These are phyloP conservation scores for Dothideomycetes sp. DNA, from an alignment of 2,329 filamentous ascomycete genomes.

Conservation along the genomic window DNA sequence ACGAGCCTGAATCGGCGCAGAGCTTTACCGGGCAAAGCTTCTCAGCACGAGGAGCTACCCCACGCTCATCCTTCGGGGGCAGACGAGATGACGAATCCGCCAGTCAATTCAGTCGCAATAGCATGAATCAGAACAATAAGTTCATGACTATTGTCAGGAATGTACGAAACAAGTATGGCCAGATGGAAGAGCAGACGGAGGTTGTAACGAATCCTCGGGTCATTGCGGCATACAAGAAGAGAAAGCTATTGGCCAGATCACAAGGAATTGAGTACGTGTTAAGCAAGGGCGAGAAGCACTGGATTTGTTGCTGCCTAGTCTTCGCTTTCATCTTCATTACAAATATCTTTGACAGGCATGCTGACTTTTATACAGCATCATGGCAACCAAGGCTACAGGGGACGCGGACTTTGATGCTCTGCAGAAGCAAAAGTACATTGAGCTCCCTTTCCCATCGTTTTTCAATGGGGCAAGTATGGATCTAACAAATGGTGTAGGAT, in stretches of 20 bases:
- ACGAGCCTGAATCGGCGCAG: conserved; percentile 34
- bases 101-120: conserved; percentile 41
- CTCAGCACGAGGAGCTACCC: conserved; percentile 44
- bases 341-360: too few relatives aligned
- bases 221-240: conserved; percentile 78
- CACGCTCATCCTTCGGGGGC: conserved; percentile 53
- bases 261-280: conserved; percentile 61
- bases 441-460: not conserved
- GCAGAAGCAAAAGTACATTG: conserved; percentile 48
- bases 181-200: conserved; percentile 14
- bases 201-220: conserved; percentile 60
- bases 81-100: conserved; percentile 68
- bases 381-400: conserved; percentile 54
- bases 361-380: conserved; percentile 39
- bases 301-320: not conserved
- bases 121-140: conserved; percentile 51
- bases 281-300: too few relatives aligned
- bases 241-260: conserved; percentile 61
- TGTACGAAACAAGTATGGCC: conserved; percentile 51
- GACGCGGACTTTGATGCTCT: conserved; percentile 58
- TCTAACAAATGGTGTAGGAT: conserved; percentile 41
- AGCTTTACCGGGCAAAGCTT: conserved; percentile 23
- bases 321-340: not conserved
- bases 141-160: conserved; percentile 65
- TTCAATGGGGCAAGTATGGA: too few relatives aligned